These are phyloP conservation scores for Conticribra weissflogii DNA, from an alignment of 108 stramenopile genomes.

Conservation along the genomic window DNA sequence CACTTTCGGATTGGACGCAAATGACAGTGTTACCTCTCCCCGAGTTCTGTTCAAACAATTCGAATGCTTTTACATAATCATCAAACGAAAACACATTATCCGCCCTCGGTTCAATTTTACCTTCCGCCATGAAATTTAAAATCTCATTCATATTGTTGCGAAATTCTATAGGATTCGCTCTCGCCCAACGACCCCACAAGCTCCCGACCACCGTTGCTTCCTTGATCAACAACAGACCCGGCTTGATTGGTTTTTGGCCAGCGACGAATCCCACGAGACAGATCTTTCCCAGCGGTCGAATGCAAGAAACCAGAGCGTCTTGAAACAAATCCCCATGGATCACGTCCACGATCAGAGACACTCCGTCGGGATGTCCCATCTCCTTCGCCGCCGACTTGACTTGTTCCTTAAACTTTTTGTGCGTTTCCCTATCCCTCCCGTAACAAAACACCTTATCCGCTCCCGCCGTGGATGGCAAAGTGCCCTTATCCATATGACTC, in stretches of 20 bases:
- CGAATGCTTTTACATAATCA: conserved; percentile 62
- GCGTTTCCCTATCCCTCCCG: conserved; percentile 49
- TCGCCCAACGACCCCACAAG: conserved; percentile 71
- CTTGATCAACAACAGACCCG: conserved; percentile 52
- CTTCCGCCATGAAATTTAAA: conserved; percentile 53
- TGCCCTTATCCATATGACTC: conserved; percentile 47
- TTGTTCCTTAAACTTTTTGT: conserved; percentile 58
- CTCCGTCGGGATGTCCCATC: conserved; percentile 61
- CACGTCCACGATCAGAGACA: conserved; percentile 70
- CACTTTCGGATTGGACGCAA: conserved; percentile 32
- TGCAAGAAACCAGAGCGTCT: conserved; percentile 53
- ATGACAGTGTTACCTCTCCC: conserved; percentile 63
- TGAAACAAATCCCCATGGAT: conserved; percentile 74
- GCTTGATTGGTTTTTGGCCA: conserved; percentile 70
- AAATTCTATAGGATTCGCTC: conserved; percentile 50
- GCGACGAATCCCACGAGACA: conserved; percentile 75
- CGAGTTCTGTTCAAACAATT: conserved; percentile 64
- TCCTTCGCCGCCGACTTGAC: conserved; percentile 37
- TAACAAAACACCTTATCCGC: conserved; percentile 69
- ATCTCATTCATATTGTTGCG: conserved; percentile 64
- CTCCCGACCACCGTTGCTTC: conserved; percentile 64
- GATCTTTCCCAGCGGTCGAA: conserved; percentile 68
- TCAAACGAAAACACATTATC: conserved; percentile 58
- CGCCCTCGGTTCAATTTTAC: conserved; percentile 62
- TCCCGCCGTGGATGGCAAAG: conserved; percentile 44